phyloP scores from a whole-genome alignment of 345 rosid species.

The Pelargonium nanum region DNA sequence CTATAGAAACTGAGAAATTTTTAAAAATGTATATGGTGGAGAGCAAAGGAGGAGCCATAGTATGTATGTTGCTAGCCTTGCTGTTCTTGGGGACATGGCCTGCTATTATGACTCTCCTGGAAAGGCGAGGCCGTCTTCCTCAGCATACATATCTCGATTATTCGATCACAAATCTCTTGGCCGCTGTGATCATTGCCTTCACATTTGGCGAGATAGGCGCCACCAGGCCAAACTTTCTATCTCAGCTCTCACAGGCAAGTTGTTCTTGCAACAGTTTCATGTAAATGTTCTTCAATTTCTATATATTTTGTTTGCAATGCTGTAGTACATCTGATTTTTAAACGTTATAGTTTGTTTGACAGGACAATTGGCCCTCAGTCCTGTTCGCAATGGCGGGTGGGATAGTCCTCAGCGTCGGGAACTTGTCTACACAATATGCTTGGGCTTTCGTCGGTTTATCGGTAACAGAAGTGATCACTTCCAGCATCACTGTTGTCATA shows the following conservation, averaged over 20 bases:
- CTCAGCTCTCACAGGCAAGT: slow-evolving; percentile 54
- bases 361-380: slow-evolving; percentile 65
- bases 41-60: slow-evolving; percentile 79
- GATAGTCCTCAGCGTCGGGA: slow-evolving; percentile 61
- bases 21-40: slow-evolving; percentile 55
- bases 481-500: slow-evolving; percentile 71
- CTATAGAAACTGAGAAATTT: neutral
- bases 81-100: slow-evolving; percentile 85
- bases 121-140: slow-evolving; percentile 78
- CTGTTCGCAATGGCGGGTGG: slow-evolving; percentile 79
- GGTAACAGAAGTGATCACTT: slow-evolving; percentile 62
- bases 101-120: slow-evolving; percentile 63
- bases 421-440: slow-evolving; percentile 63
- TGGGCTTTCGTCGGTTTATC: slow-evolving; percentile 80
- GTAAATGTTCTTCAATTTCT: neutral
- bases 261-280: too few relatives aligned
- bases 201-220: slow-evolving; percentile 52
- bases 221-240: slow-evolving; percentile 40
- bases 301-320: neutral
- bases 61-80: slow-evolving; percentile 56
- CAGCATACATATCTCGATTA: slow-evolving; percentile 88
- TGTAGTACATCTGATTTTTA: slow-evolving; percentile 3
- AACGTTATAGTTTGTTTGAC: slow-evolving; percentile 10
- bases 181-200: slow-evolving; percentile 60
- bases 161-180: slow-evolving; percentile 58